These are phyloP conservation scores for Colletotrichum ledebouriae DNA, from an alignment of 2,329 filamentous ascomycete species.

Conservation along the genomic window DNA sequence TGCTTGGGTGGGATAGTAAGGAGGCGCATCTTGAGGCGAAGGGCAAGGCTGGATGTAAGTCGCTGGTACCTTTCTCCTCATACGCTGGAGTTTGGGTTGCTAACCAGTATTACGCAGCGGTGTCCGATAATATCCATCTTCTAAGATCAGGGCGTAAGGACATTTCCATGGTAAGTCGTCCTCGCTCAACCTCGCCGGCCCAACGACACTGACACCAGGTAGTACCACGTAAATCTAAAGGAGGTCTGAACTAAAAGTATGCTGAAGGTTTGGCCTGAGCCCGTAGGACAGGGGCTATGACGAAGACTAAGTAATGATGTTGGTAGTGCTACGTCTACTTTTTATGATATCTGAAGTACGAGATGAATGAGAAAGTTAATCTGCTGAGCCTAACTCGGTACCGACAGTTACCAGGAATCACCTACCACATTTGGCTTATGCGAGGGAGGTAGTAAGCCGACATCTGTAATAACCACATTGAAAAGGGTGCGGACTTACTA, in stretches of 20 bases:
- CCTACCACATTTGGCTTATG: no score
- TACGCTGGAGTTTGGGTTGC: neutral
- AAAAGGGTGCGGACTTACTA: no score
- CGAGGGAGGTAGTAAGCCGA: no score
- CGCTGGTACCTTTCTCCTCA: neutral
- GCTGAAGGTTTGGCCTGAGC: neutral
- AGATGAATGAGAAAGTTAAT: no score
- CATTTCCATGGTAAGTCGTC: slow-evolving; percentile 51
- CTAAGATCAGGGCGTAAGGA: slow-evolving; percentile 49
- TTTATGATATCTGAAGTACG: no score
- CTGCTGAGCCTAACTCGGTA: no score
- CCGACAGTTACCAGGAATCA: no score
- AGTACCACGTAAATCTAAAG: slow-evolving; percentile 42
- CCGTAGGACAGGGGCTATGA: neutral
- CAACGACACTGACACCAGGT: neutral
- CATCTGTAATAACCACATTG: no score
- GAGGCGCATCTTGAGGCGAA: slow-evolving; percentile 52
- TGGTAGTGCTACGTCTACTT: no score
- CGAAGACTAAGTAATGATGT: no score
- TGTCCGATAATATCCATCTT: slow-evolving; percentile 53
- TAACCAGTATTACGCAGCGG: slow-evolving; percentile 46
- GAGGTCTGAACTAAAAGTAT: slow-evolving; percentile 17
- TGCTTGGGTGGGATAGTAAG: slow-evolving; percentile 57
- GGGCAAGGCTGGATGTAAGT: slow-evolving; percentile 45
- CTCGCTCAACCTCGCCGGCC: no score